A percentile compares a stretch with the other conserved stretches of the same genome.
phyloP scores from a whole-genome alignment of 345 rosid genomes.

The Crucihimalaya himalaica region DNA sequence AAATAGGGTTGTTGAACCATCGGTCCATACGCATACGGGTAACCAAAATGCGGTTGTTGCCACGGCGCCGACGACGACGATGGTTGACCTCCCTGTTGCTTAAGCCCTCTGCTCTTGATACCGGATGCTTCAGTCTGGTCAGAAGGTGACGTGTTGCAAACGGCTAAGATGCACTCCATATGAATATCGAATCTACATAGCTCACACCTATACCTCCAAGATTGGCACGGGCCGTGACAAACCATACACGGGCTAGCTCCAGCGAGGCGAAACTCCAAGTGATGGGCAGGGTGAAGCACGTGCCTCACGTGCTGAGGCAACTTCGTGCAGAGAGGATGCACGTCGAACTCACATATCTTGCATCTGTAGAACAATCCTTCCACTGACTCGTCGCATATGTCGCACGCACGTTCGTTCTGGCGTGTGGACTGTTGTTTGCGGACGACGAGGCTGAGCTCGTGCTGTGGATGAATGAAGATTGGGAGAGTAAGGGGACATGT shows the following conservation, averaged over 20 bases:
- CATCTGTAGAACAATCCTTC: conserved; percentile 47
- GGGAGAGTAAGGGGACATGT: conserved; percentile 40
- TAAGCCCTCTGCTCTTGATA: conserved; percentile 7
- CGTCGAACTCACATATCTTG: conserved; percentile 44
- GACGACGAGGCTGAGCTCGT: conserved; percentile 35
- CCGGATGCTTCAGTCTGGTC: neutral
- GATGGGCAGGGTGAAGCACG: conserved; percentile 41
- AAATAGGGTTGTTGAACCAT: conserved; percentile 27
- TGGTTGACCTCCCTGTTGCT: conserved; percentile 6
- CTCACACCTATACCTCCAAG: conserved; percentile 49
- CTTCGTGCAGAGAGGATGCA: conserved; percentile 46
- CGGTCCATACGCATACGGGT: conserved; percentile 3
- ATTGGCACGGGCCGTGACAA: conserved; percentile 34
- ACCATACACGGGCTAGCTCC: conserved; percentile 37
- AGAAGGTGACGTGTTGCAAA: conserved; percentile 27
- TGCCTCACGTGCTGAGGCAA: conserved; percentile 38
- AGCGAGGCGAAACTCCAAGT: conserved; percentile 33
- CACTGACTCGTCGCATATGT: conserved; percentile 40
- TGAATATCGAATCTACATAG: conserved; percentile 43
- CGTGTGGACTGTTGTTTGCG: conserved; percentile 32
- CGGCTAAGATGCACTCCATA: conserved; percentile 40
- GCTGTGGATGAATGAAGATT: conserved; percentile 43
- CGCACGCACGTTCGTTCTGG: conserved; percentile 34
- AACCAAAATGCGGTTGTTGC: conserved; percentile 14
- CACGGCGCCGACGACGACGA: neutral